A percentile compares a stretch with the other conserved stretches of the same genome.
These are phyloP conservation scores for Pythium dissimile DNA, from an alignment of 352 stramenopile genomes.

Conservation along the genomic window DNA sequence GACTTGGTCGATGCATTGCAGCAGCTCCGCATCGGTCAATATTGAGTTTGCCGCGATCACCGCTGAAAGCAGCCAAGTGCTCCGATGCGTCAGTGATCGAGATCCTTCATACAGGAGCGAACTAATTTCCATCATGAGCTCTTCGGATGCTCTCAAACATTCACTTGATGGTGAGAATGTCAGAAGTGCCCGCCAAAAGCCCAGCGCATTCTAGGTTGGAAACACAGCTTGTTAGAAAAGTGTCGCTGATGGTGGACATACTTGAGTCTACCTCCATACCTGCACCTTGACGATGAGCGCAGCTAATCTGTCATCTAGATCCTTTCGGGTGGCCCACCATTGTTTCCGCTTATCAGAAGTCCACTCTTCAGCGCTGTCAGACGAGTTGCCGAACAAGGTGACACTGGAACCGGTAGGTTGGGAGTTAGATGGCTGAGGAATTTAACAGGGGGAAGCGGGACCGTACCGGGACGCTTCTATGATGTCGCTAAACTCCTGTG, in stretches of 20 bases:
- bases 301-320: slow-evolving; percentile 48
- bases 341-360: slow-evolving; percentile 57
- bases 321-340: slow-evolving; percentile 71
- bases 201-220: neutral
- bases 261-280: slow-evolving; percentile 25
- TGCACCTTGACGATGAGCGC: slow-evolving; percentile 41
- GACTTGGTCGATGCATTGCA: slow-evolving; percentile 17
- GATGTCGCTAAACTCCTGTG: slow-evolving; percentile 42
- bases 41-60: neutral
- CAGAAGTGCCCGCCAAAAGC: slow-evolving; percentile 21
- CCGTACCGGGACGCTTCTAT: slow-evolving; percentile 50
- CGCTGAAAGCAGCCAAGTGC: slow-evolving; percentile 7
- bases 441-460: neutral
- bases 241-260: neutral
- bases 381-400: slow-evolving; percentile 57
- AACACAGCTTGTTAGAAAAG: slow-evolving; percentile 5
- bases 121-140: neutral
- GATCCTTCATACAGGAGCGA: neutral
- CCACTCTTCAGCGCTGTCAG: slow-evolving; percentile 50
- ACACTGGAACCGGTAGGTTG: slow-evolving; percentile 25
- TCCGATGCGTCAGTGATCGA: neutral
- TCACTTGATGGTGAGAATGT: neutral
- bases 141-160: neutral
- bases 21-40: slow-evolving; percentile 13
- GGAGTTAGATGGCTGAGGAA: neutral